Evolutionary conservation across 805 yeast species (phyloP), one percentile per base, ranked within the genome.

Genomic region (Starmerella apicola): DNA sequence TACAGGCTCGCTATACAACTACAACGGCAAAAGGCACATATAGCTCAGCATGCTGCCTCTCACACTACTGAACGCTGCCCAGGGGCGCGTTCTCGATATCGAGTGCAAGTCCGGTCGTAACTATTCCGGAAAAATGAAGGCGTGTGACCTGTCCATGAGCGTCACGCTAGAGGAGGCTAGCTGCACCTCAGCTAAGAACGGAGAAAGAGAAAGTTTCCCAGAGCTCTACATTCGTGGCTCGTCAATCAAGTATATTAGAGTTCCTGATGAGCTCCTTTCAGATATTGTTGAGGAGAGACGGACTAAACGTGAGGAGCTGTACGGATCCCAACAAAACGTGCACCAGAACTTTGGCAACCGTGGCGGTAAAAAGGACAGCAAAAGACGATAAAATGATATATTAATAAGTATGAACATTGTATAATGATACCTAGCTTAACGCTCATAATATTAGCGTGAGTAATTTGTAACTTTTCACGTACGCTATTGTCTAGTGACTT

Each of bases 111-210:
- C 80, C 41, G 95, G 97, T 25, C 95, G 83, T 54, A 77, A 88
- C 8, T 67, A 86, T 36, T 80, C 79, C 54, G 99, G 99, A 37
- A 72, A 71, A 41, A 66, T 91, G 44, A 73, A 75, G 41, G 81
- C 82, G 55, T 84, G 94, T 52, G 99, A 91, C 59, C 77, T 83
- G 29, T 82, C 93, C 85, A 91, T 91, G 99, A 91, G 91, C 59
- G 67, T 91, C 49, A 81, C 94, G 1, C 67, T 91, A 39, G 68
- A 68, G 25, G 77, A 85, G 47, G 96, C 79, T 13, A 72, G 76
- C 35, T 81, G 51, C 30, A 39, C 41, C 17, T 37, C 39, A 13
- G 34, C 42, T 13, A 45, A 38, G 22, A 35, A 36, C 25, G 26
- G 31, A 34, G 35, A 42, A 43, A 43, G 39, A 32, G 41, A 36